A percentile compares a stretch with the other conserved stretches of the same genome.
phyloP scores from a whole-genome alignment of 495 filamentous ascomycete genomes.

The Letharia columbiana region DNA sequence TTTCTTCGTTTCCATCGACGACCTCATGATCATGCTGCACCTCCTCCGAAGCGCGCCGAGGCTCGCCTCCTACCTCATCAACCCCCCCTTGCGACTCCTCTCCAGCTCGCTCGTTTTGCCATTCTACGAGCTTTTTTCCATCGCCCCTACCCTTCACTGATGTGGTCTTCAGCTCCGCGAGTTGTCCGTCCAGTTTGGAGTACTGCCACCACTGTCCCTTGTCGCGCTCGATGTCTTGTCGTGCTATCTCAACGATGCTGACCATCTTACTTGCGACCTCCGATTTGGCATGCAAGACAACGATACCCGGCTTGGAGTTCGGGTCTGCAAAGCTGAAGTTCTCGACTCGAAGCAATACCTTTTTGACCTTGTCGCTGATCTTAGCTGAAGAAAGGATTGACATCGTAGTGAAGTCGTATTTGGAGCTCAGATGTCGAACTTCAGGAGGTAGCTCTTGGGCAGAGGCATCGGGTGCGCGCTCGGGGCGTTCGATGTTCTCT shows the following conservation, averaged over 20 bases:
- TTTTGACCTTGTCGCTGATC: conserved; percentile 44
- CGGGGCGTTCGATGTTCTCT: neutral
- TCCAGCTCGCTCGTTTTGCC: conserved; percentile 15
- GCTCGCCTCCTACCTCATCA: neutral
- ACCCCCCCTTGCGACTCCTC: neutral
- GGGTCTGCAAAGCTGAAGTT: conserved; percentile 20
- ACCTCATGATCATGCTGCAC: conserved; percentile 5
- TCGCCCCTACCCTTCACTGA: conserved; percentile 12
- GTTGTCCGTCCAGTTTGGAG: conserved; percentile 22
- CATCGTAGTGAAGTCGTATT: conserved; percentile 22
- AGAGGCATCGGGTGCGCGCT: neutral
- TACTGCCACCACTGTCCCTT: conserved; percentile 56
- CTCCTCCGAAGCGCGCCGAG: neutral
- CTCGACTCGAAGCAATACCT: conserved; percentile 28
- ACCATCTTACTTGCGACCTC: conserved; percentile 49
- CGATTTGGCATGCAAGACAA: conserved; percentile 46
- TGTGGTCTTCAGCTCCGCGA: conserved; percentile 36
- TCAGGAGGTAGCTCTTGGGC: conserved; percentile 9
- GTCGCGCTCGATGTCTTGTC: conserved; percentile 45
- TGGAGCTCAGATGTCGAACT: conserved; percentile 8
- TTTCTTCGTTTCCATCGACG: conserved; percentile 27
- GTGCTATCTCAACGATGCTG: conserved; percentile 55
- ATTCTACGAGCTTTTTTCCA: conserved; percentile 14
- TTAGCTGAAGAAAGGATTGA: conserved; percentile 46
- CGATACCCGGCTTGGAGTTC: conserved; percentile 27